These are phyloP conservation scores for Meyerozyma carpophila DNA, from an alignment of 1,139 yeast species.

Conservation along the genomic window DNA sequence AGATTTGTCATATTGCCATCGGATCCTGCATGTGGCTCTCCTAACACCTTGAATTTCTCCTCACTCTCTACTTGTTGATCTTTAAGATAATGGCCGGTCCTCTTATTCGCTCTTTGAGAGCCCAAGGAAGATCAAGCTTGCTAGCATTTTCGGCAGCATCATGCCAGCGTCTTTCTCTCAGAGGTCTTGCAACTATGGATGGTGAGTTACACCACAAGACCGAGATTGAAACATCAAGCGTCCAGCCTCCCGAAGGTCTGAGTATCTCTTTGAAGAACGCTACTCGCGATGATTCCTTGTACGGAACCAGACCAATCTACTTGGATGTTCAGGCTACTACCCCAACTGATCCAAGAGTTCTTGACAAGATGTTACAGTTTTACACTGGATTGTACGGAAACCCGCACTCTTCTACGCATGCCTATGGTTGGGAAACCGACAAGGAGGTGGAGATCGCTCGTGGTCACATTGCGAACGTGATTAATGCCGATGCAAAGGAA, in stretches of 20 bases:
- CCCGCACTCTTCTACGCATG: conserved; percentile 95
- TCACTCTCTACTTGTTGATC: neutral
- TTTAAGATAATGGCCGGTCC: neutral
- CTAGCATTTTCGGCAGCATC: neutral
- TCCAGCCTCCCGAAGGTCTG: conserved; percentile 42
- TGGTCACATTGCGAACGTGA: conserved; percentile 70
- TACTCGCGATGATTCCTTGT: conserved; percentile 39
- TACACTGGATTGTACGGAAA: conserved; percentile 94
- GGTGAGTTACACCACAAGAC: neutral
- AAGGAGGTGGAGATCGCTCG: conserved; percentile 87
- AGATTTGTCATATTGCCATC: neutral
- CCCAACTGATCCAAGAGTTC: conserved; percentile 94
- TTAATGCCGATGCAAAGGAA: conserved; percentile 94
- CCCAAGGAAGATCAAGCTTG: neutral
- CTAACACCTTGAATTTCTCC: neutral
- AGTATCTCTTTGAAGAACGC: conserved; percentile 39
- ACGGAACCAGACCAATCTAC: conserved; percentile 82
- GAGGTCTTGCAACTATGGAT: conserved; percentile 1
- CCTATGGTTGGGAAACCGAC: conserved; percentile 99
- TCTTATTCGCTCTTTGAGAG: neutral
- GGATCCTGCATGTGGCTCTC: neutral
- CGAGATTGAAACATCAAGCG: conserved; percentile 4
- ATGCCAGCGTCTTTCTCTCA: neutral
- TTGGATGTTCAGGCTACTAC: conserved; percentile 97
- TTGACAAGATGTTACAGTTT: conserved; percentile 89